Percentiles rank a stretch among this genome's conserved stretches.
These are phyloP conservation scores for Pelargonium myrrhifolium DNA, from an alignment of 441 rosid genomes.

Conservation along the genomic window DNA sequence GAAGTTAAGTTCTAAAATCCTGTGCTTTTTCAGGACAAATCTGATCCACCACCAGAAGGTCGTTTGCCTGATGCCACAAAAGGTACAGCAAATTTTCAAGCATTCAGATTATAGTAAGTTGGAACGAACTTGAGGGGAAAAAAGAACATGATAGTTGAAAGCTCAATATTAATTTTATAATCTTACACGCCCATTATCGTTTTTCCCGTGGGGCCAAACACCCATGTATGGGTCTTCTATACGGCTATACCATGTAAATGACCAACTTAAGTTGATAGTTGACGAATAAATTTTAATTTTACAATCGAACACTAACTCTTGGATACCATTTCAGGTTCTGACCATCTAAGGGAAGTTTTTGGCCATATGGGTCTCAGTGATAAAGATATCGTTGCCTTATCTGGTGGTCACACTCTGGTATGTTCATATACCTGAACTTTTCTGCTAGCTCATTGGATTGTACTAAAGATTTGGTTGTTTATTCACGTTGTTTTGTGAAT, in stretches of 20 bases:
- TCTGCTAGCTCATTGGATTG: background rate
- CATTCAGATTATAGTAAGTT: background rate
- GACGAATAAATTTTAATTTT: background rate
- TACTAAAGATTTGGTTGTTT: background rate
- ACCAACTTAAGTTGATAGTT: background rate
- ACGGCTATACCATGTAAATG: too few species aligned
- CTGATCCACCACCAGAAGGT: constrained; percentile 60
- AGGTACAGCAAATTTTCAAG: constrained; percentile 18
- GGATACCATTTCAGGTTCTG: constrained; percentile 25
- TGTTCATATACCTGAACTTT: background rate
- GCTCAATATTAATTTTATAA: too few species aligned
- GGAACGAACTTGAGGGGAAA: background rate
- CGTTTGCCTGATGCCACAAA: constrained; percentile 61
- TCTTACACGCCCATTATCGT: too few species aligned
- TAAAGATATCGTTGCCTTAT: constrained; percentile 46
- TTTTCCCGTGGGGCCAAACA: too few species aligned
- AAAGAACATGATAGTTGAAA: background rate
- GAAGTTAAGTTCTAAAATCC: background rate
- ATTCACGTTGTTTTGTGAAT: background rate
- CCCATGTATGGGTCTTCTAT: too few species aligned
- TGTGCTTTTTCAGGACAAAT: constrained; percentile 42
- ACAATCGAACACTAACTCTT: background rate
- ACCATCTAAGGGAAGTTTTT: constrained; percentile 50
- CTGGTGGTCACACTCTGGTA: constrained; percentile 61
- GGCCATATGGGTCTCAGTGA: constrained; percentile 56